These are phyloP conservation scores for Podila clonocystis DNA, from an alignment of 192 early-diverging fungal species.

Conservation along the genomic window DNA sequence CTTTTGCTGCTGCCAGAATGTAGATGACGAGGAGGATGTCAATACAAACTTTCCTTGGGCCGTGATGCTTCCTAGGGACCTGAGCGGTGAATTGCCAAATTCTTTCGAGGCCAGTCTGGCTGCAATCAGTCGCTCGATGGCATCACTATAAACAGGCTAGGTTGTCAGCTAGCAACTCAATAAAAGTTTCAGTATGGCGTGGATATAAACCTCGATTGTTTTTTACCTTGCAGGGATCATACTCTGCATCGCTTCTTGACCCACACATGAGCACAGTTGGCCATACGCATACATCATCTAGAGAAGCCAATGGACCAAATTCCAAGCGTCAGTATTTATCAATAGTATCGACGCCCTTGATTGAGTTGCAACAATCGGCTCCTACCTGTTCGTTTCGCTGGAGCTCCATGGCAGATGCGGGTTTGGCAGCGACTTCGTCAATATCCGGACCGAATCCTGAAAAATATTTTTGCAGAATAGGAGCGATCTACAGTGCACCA, in stretches of 20 bases:
- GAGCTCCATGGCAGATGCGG: slow-evolving; percentile 45
- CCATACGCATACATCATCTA: slow-evolving; percentile 72
- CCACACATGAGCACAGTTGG: slow-evolving; percentile 62
- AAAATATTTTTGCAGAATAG: slow-evolving; percentile 68
- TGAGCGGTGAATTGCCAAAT: slow-evolving; percentile 45
- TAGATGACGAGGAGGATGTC: slow-evolving; percentile 17
- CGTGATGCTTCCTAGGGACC: slow-evolving; percentile 39
- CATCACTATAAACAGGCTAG: slow-evolving; percentile 41
- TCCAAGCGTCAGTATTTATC: not conserved
- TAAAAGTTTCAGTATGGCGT: not conserved
- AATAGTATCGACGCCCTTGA: not conserved
- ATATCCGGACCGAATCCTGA: slow-evolving; percentile 59
- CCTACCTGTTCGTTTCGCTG: slow-evolving; percentile 61
- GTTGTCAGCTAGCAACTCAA: not conserved
- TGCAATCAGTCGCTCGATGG: slow-evolving; percentile 62
- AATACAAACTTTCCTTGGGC: slow-evolving; percentile 48
- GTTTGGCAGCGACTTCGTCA: slow-evolving; percentile 34
- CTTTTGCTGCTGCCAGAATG: slow-evolving; percentile 47
- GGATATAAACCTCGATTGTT: not conserved
- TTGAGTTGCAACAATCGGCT: not conserved
- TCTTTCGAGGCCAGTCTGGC: slow-evolving; percentile 57
- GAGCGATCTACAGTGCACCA: slow-evolving; percentile 43
- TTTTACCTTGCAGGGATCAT: slow-evolving; percentile 60
- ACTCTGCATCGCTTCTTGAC: slow-evolving; percentile 61
- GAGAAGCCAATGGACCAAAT: not conserved